These are phyloP conservation scores for Saccharomycopsis amapae DNA, from an alignment of 805 yeast species.

Conservation along the genomic window DNA sequence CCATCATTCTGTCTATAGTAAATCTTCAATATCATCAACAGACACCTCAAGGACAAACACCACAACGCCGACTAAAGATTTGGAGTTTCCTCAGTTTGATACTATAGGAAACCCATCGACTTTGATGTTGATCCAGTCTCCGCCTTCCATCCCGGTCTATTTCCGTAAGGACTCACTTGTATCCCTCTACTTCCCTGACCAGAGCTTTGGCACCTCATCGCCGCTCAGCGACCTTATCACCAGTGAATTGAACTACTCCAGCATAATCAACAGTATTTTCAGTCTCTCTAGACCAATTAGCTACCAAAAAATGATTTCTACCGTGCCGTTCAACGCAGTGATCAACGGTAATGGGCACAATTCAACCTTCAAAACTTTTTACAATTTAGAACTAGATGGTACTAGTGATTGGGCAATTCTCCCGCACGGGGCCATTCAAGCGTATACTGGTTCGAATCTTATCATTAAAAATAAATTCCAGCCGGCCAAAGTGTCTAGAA, in stretches of 20 bases:
- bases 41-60: no score
- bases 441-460: conserved; percentile 47
- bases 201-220: not conserved
- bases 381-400: conserved; percentile 41
- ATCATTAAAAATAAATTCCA: conserved; percentile 31
- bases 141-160: conserved; percentile 51
- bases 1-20: no score
- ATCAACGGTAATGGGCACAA: conserved; percentile 28
- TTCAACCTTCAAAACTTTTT: conserved; percentile 20
- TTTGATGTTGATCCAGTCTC: conserved; percentile 33
- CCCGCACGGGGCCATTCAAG: conserved; percentile 40
- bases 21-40: no score
- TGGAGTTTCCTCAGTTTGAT: not conserved
- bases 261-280: conserved; percentile 22
- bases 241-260: conserved; percentile 26
- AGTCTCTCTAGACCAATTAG: conserved; percentile 32
- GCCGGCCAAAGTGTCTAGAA: conserved; percentile 34
- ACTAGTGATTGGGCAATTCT: conserved; percentile 56
- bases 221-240: conserved; percentile 28
- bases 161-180: conserved; percentile 44
- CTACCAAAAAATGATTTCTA: conserved; percentile 43
- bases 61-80: no score
- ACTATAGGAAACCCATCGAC: not conserved
- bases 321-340: conserved; percentile 34
- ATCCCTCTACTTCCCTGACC: conserved; percentile 32